Conservation (phyloP, 768 basidiomycete species). For the Serendipita vermifera region DNA sequence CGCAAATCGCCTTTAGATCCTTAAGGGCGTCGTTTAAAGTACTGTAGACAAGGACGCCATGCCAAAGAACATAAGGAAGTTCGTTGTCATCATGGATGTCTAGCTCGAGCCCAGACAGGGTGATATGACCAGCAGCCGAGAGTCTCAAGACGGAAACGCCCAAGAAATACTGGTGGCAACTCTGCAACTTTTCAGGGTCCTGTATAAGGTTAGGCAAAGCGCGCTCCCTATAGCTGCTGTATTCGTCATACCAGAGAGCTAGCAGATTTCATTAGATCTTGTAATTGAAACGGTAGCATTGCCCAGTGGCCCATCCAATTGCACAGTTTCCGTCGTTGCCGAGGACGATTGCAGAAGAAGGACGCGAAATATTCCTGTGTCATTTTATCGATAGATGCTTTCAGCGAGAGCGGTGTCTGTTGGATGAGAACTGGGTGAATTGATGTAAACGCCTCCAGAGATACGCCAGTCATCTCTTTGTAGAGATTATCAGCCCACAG, state of each 20-base stretch:
- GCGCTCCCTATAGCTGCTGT: conserved; percentile 34
- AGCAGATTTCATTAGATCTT: not conserved
- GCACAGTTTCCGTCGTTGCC: conserved; percentile 51
- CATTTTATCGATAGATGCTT: not conserved
- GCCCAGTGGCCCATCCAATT: conserved; percentile 56
- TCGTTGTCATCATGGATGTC: conserved; percentile 60
- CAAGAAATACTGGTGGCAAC: conserved; percentile 33
- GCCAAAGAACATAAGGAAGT: conserved; percentile 66
- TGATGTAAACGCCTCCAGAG: too few relatives aligned
- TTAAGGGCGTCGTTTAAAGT: too few relatives aligned
- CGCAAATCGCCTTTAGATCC: too few relatives aligned
- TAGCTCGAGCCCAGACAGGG: conserved; percentile 64
- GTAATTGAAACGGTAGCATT: conserved; percentile 19
- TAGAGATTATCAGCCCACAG: not conserved
- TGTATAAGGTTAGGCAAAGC: conserved; percentile 24
- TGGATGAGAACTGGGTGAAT: not conserved
- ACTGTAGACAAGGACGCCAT: too few relatives aligned
- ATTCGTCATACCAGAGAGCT: not conserved
- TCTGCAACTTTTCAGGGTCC: conserved; percentile 23
- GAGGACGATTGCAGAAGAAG: conserved; percentile 54
- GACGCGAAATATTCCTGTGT: conserved; percentile 38
- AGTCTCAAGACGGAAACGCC: conserved; percentile 47
- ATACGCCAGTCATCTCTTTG: too few relatives aligned
- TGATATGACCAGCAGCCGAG: conserved; percentile 47
- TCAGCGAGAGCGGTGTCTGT: not conserved